A percentile compares a stretch with the other conserved stretches of the same genome.
phyloP scores from a whole-genome alignment of 2,329 filamentous ascomycete genomes.

The Stachybotrys chartarum region DNA sequence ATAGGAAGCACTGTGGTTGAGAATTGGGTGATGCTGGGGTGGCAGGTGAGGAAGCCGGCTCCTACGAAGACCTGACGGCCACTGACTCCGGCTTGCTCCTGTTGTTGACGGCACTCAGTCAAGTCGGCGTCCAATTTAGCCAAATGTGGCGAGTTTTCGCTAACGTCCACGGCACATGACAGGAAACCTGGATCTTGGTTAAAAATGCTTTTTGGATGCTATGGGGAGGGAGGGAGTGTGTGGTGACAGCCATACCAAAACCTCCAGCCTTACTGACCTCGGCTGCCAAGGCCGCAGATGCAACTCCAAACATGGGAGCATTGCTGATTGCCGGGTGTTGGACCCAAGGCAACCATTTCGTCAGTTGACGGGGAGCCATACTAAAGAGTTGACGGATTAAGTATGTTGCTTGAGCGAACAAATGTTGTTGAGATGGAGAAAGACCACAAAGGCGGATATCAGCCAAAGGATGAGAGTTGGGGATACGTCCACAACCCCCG shows the following conservation, averaged over 20 bases:
- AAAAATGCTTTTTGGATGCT: background rate
- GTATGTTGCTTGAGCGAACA: no score
- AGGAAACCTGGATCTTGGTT: conserved; percentile 22
- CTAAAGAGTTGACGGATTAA: background rate
- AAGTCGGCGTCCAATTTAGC: conserved; percentile 24
- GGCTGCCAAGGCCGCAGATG: conserved; percentile 23
- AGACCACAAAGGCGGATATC: no score
- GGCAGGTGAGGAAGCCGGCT: conserved; percentile 47
- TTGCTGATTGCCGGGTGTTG: conserved; percentile 23
- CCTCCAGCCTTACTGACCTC: conserved; percentile 31
- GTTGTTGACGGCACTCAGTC: conserved; percentile 16
- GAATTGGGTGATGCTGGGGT: conserved; percentile 32
- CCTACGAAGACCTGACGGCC: conserved; percentile 50
- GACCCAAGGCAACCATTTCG: conserved; percentile 21
- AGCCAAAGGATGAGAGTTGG: no score
- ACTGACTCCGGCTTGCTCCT: conserved; percentile 14
- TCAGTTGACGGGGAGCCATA: conserved; percentile 18
- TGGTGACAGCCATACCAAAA: conserved; percentile 18
- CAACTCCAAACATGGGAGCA: conserved; percentile 28
- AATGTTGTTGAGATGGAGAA: background rate
- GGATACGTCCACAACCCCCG: no score
- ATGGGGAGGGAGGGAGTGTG: no score
- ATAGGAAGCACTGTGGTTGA: conserved; percentile 38
- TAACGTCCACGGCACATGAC: conserved; percentile 20
- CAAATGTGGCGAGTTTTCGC: conserved; percentile 20